phyloP scores from a whole-genome alignment of 805 yeast genomes.

The Kuraishia hungarica region DNA sequence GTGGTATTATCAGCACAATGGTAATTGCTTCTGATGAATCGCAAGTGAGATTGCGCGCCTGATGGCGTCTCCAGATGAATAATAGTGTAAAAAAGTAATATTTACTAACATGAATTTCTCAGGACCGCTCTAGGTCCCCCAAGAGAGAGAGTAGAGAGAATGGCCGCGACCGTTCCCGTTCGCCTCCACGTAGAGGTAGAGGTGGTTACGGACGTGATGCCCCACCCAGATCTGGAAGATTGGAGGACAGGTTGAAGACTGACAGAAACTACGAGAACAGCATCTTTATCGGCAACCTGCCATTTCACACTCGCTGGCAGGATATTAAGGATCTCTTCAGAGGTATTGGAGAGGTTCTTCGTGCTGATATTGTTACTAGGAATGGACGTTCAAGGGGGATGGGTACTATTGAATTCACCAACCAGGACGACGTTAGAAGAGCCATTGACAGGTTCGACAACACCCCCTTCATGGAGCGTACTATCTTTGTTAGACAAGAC shows the following conservation, averaged over 20 bases:
- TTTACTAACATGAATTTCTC: constrained; percentile 1
- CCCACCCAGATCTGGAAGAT: background rate
- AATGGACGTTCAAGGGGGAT: constrained; percentile 81
- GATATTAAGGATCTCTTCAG: constrained; percentile 54
- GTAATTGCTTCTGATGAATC: too few species aligned
- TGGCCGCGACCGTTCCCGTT: constrained; percentile 21
- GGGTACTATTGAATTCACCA: constrained; percentile 83
- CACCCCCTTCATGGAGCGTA: constrained; percentile 59
- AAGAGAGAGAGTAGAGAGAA: constrained; percentile 16
- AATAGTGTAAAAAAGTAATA: too few species aligned
- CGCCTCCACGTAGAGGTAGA: constrained; percentile 16
- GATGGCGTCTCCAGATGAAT: too few species aligned
- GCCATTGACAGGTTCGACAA: constrained; percentile 71
- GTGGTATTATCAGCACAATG: background rate
- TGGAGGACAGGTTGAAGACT: constrained; percentile 6
- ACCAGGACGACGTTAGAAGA: constrained; percentile 51
- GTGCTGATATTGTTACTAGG: constrained; percentile 76
- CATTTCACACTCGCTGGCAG: constrained; percentile 51
- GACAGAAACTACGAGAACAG: constrained; percentile 55
- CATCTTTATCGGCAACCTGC: constrained; percentile 66
- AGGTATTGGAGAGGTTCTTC: constrained; percentile 54
- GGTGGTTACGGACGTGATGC: background rate
- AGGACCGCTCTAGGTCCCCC: constrained; percentile 27
- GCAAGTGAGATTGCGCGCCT: too few species aligned
- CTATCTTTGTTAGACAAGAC: constrained; percentile 84